Evolutionary conservation across 1,139 yeast genomes (phyloP), one percentile per base, ranked within the genome.

Genomic region (Blastobotrys raffinosifermentans): DNA sequence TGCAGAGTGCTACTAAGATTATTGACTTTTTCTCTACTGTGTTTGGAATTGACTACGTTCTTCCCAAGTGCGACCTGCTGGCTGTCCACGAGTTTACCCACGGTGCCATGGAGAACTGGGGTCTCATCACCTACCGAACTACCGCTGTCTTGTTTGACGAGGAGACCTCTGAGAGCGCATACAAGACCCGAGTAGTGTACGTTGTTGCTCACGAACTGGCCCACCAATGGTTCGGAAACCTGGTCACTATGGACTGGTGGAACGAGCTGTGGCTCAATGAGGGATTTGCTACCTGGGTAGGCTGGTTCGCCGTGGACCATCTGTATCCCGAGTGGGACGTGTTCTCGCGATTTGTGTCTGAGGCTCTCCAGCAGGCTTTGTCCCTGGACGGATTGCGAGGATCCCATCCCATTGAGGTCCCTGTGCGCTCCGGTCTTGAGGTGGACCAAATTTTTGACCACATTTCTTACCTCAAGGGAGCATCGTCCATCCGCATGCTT

Each of bases 231-330:
- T 81, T 81, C 54, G 91, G 91, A 45, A 77, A 81, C 63, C 69
- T 80, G 58, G 89, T 81, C 43, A 81, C 91, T 39, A 81, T 81
- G 91, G 78, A 79, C 45, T 81, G 85, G 82, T 81, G 91, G 91
- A 85, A 80, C 59, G 87, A 79, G 50, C 70, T 81, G 51, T 81
- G 91, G 91, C 69, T 81, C 47, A 81, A 81, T 58, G 91, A 81
- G 64, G 89, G 89, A 23, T 82, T 82, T 56, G 93, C 91, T 37
- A 82, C 91, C 35, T 81, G 84, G 82, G 80, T 78, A 57, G 80
- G 84, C 9, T 80, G 77, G 72, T 65, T 67, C 47, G 82, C 84
- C 2, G 77, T 80, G 47, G 76, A 80, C 60, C 64, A 69, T 47
- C 67, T 78, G 52, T 72, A 67, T 56, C 89, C 89, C 25, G 80